Conservation (phyloP, 129 eudicot species). For the Silybum marianum region DNA sequence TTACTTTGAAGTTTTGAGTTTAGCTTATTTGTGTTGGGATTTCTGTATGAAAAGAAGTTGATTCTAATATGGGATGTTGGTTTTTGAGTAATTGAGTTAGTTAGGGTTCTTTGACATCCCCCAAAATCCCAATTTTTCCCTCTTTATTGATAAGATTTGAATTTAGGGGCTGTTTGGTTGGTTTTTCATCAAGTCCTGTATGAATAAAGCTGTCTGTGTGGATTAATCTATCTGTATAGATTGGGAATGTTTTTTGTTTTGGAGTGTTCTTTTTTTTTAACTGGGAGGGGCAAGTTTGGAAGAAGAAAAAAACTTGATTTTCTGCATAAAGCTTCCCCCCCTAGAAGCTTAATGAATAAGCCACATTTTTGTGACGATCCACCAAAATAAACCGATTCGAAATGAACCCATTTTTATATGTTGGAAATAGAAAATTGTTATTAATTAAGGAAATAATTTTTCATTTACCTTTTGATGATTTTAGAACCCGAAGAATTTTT, state of each 20-base stretch:
- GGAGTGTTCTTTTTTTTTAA: too few relatives aligned
- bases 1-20: constrained; percentile 19
- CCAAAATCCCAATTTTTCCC: not conserved
- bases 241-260: too few relatives aligned
- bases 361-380: not conserved
- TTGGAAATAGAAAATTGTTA: not conserved
- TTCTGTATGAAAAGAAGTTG: not conserved
- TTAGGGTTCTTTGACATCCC: constrained; percentile 14
- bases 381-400: not conserved
- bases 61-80: not conserved
- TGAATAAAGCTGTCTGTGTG: too few relatives aligned
- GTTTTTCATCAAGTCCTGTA: too few relatives aligned
- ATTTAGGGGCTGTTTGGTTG: not conserved
- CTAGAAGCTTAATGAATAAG: too few relatives aligned
- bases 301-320: too few relatives aligned
- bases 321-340: too few relatives aligned
- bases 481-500: constrained; percentile 31
- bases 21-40: not conserved
- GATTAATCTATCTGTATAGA: too few relatives aligned
- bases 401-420: not conserved
- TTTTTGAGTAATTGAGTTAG: not conserved
- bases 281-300: too few relatives aligned
- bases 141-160: constrained; percentile 1
- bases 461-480: constrained; percentile 8
- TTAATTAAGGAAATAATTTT: not conserved